A percentile compares a stretch with the other conserved stretches of the same genome.
These are phyloP conservation scores for Beta corolliflora DNA, from an alignment of 179 eudicot genomes.

Conservation along the genomic window DNA sequence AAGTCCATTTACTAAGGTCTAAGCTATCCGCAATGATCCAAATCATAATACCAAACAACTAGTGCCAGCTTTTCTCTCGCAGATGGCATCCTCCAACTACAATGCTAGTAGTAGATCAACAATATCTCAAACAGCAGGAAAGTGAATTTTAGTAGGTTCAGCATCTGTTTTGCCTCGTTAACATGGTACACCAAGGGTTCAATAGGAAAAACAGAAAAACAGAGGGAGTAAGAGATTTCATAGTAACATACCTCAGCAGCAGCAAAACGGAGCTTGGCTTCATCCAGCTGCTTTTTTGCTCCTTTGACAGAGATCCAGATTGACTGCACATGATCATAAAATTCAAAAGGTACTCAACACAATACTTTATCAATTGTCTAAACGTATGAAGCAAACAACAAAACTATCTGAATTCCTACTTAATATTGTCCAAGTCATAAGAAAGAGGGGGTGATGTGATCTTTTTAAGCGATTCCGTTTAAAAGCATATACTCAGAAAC, in stretches of 20 bases:
- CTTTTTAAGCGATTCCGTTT: background rate
- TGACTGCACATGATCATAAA: conserved; percentile 57
- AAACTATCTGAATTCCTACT: background rate
- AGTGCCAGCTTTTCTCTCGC: background rate
- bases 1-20: background rate
- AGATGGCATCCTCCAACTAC: background rate
- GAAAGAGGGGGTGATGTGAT: background rate
- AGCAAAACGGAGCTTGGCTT: conserved; percentile 96
- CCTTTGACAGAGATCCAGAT: conserved; percentile 86
- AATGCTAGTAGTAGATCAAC: background rate
- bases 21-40: background rate
- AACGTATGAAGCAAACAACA: background rate
- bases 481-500: background rate
- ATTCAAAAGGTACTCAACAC: conserved; percentile 9
- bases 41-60: background rate
- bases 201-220: background rate
- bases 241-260: conserved; percentile 79
- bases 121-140: background rate
- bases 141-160: background rate
- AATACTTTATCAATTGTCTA: background rate
- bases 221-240: background rate
- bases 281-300: conserved; percentile 86
- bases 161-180: background rate
- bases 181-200: background rate
- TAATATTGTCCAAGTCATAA: background rate